Conservation (phyloP, 139 green algal species). For the Coelastrella sp. region DNA sequence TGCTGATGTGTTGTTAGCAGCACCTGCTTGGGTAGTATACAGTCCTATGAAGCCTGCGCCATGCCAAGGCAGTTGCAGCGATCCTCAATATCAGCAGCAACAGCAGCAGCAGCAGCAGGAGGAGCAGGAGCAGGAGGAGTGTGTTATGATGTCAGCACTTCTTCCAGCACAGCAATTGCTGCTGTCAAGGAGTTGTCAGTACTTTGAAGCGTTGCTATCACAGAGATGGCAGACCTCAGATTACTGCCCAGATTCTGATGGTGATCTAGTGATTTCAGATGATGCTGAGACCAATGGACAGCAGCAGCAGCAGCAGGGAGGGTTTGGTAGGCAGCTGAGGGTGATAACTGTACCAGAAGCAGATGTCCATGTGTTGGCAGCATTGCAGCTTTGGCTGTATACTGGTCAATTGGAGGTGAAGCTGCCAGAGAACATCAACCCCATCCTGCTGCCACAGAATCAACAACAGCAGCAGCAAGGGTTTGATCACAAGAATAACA, state of each 20-base stretch:
- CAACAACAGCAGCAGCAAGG: not conserved
- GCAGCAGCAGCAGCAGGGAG: constrained; percentile 12
- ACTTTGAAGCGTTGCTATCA: too few relatives aligned
- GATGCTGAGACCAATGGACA: too few relatives aligned
- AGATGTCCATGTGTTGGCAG: constrained; percentile 14
- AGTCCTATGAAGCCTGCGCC: too few relatives aligned
- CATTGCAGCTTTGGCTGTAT: constrained; percentile 22
- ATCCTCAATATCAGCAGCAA: not conserved
- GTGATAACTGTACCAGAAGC: constrained; percentile 24
- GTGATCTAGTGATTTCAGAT: too few relatives aligned
- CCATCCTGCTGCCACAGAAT: not conserved
- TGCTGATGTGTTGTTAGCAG: constrained; percentile 25
- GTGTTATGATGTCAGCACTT: too few relatives aligned
- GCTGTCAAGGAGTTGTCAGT: too few relatives aligned
- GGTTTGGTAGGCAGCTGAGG: not conserved
- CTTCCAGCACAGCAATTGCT: too few relatives aligned
- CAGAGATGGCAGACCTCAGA: too few relatives aligned
- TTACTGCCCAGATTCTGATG: too few relatives aligned
- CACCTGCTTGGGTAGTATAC: not conserved
- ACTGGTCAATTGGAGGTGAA: not conserved
- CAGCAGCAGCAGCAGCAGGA: not conserved
- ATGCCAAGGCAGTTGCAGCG: constrained; percentile 11
- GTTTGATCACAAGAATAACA: too few relatives aligned
- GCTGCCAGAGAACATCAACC: not conserved
- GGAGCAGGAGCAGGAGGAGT: not conserved